Base-by-base conservation (phyloP, 2,329 filamentous ascomycete genomes). In the Pseudogymnoascus sp. region DNA sequence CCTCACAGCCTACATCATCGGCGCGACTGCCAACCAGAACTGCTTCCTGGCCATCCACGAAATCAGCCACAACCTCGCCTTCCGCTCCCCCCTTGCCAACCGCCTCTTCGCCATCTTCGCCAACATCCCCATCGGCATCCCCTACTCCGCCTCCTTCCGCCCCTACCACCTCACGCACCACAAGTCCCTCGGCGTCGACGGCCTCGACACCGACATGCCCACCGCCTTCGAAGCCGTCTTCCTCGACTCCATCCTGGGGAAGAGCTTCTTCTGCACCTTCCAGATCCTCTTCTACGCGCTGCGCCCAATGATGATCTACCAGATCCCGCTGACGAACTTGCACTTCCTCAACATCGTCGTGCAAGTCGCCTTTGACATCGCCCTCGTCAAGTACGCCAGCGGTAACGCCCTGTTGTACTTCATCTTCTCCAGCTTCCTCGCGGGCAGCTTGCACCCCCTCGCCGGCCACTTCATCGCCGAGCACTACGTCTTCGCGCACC, bases 241-340 rank as follows among this genome's bases (percentile, higher is more conserved):
- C 75, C 88, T 99, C 71, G 90, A 99, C 80, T 97, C 92, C 6
- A 88, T 99, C 70, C 85, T 93, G 16, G 95, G 95, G 75, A 99
- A 99, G 79, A 89, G 95, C 68, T 99, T 99, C 81, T 99, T 99
- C 84, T 93, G 90, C 79, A 99, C 95, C 69, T 99, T 97, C 80
- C 95, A 99, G 78, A 97, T 99, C 76, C 84, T 99, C 74, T 99
- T 99, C 84, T 99, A 99, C 80, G 95, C 95, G 71, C 78, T 99
- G 60, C 90, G 95, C 14, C 95, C 95, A 65, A 96, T 98, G 89
- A 88, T 93, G 78, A 84, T 99, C 70, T 96, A 96, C 83, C 85
- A 86, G 70, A 83, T 98, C 4, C 91, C 93, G 38, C 85, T 98
- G 75, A 97, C 93, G 61, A 83, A 83, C 72, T 86, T 97, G 64